phyloP scores from a whole-genome alignment of 164 flowering plant genomes.

The Amborella trichopoda region DNA sequence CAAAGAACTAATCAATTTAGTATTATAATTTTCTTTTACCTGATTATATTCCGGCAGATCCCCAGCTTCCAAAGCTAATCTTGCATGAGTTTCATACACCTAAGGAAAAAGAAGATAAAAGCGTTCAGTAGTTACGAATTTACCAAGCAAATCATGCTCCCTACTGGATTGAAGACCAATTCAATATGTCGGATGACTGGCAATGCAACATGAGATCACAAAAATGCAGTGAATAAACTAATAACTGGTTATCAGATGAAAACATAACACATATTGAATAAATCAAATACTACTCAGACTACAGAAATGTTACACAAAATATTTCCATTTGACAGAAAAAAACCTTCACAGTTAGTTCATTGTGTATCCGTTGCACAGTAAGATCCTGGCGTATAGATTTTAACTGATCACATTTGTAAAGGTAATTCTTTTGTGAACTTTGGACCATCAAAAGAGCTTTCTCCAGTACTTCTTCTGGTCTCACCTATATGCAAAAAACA shows the following conservation, averaged over 20 bases:
- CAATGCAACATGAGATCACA: background rate
- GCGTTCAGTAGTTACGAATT: too few relatives aligned
- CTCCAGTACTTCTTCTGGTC: slow-evolving; percentile 88
- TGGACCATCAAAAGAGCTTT: slow-evolving; percentile 78
- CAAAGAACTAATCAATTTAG: too few relatives aligned
- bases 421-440: slow-evolving; percentile 77
- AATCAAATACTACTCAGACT: too few relatives aligned
- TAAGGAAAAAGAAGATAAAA: slow-evolving; percentile 16
- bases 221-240: too few relatives aligned
- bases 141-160: too few relatives aligned
- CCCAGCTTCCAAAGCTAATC: slow-evolving; percentile 81
- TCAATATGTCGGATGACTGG: too few relatives aligned
- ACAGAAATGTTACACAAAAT: too few relatives aligned
- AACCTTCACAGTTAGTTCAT: slow-evolving; percentile 85
- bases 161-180: too few relatives aligned
- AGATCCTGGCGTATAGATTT: slow-evolving; percentile 97
- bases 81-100: slow-evolving; percentile 99
- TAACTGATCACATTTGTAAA: slow-evolving; percentile 94
- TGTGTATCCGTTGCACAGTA: slow-evolving; percentile 79
- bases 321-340: too few relatives aligned
- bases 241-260: too few relatives aligned
- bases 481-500: slow-evolving; percentile 46
- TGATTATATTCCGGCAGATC: slow-evolving; percentile 95
- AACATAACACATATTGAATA: too few relatives aligned
- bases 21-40: too few relatives aligned